Evolutionary conservation across 306 rosid species (phyloP), one percentile per base, ranked within the genome.

Genomic region (Prosopis cineraria): DNA sequence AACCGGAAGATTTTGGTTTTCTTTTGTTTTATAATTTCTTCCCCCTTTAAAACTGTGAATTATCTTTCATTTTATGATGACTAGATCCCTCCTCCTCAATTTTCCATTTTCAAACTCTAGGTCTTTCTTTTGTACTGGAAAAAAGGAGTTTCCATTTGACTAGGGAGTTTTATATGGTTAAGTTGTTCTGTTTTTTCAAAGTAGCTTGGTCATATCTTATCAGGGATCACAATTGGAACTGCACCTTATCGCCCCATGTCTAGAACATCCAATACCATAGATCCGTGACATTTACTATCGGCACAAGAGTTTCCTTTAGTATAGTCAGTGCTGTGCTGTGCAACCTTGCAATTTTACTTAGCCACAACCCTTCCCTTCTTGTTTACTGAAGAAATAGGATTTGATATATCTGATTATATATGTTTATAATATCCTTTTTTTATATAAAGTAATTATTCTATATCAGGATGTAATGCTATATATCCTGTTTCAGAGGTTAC

Each of bases 401-500:
- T 41, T 16, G 19, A 47, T 55, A 55, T 36, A 25, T 1, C 53
- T 67, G 48, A 53, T 67, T 69, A 41, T 27, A n/a, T 45, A 69
- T 52, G n/a, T 20, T 5, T 68, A 13, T 55, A 40, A 25, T 43
- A 36, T 81, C 24, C 60, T 70, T 29, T 19, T 47, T n/a, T 70
- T 55, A 31, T 34, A 6, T 8, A 7, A 16, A 52, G 67, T 69
- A 12, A 34, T 58, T 73, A 64, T 36, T 20, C 40, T 39, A 20
- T 73, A 5, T 73, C 78, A 25, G 74, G 70, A 77, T 27, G 60
- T 58, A 77, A 17, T 22, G 59, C 25, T 78, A 24, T 55, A 44
- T 82, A 33, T 81, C 68, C 72, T 74, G 72, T 86, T 85, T 73
- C 77, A 94, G 98, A 82, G 98, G 98, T 70, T 94, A 94, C 85